phyloP scores from a whole-genome alignment of 2,329 filamentous ascomycete species.

The Seiridium unicorne region DNA sequence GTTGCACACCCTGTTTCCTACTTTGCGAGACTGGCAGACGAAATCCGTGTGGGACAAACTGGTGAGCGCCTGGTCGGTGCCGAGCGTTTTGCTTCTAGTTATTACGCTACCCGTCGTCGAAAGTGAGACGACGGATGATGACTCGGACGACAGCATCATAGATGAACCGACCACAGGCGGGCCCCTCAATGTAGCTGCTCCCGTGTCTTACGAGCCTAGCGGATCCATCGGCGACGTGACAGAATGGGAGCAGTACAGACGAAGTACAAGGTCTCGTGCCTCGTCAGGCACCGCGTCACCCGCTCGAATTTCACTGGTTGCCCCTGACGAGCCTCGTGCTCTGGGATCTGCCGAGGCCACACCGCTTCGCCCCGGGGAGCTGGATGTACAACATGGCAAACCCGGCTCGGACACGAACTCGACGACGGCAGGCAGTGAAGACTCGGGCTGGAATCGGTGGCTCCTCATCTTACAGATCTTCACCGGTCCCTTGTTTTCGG shows the following conservation, averaged over 20 bases:
- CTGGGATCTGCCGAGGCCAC: not conserved
- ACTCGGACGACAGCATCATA: constrained; percentile 33
- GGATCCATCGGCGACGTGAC: constrained; percentile 40
- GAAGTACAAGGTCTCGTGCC: constrained; percentile 38
- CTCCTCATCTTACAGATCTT: constrained; percentile 82
- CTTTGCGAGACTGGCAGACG: constrained; percentile 74
- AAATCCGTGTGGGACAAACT: constrained; percentile 85
- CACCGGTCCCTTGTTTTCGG: constrained; percentile 80
- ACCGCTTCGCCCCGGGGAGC: not conserved
- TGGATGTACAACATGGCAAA: constrained; percentile 17
- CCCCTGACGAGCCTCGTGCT: constrained; percentile 5
- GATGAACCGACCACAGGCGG: constrained; percentile 27
- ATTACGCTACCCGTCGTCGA: constrained; percentile 92
- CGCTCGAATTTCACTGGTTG: constrained; percentile 10
- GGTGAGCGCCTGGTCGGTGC: constrained; percentile 78
- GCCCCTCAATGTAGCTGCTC: constrained; percentile 29
- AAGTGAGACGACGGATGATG: constrained; percentile 54
- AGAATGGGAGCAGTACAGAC: constrained; percentile 60
- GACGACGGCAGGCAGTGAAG: constrained; percentile 29
- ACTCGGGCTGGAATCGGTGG: constrained; percentile 84
- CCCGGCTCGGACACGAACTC: constrained; percentile 20
- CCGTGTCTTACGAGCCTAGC: constrained; percentile 32
- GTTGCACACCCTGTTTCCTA: constrained; percentile 78
- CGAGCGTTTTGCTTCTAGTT: constrained; percentile 85
- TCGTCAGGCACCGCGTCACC: constrained; percentile 15